phyloP scores from a whole-genome alignment of 2,329 filamentous ascomycete species.

The Fusarium sp. region DNA sequence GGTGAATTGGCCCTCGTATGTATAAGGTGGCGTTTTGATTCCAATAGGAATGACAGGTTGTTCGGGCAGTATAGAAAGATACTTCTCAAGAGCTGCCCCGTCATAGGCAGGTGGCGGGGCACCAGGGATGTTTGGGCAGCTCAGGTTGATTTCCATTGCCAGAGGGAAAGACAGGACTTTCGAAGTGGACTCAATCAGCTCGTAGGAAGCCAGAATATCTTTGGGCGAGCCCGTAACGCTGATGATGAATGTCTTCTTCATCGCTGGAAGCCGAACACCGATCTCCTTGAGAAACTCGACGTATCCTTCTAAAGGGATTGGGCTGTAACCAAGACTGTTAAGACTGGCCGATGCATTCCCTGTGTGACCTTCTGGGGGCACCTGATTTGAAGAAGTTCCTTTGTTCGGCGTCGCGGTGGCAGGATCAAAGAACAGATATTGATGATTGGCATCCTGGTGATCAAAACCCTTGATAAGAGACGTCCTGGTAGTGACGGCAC shows the following conservation, averaged over 20 bases:
- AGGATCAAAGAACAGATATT: conserved; percentile 73
- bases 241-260: conserved; percentile 71
- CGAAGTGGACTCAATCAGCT: conserved; percentile 48
- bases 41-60: conserved; percentile 59
- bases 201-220: conserved; percentile 63
- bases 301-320: conserved; percentile 68
- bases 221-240: conserved; percentile 74
- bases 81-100: conserved; percentile 59
- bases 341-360: conserved; percentile 56
- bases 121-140: conserved; percentile 78
- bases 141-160: conserved; percentile 81
- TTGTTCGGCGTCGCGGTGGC: conserved; percentile 37
- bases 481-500: conserved; percentile 80
- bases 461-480: conserved; percentile 72
- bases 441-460: conserved; percentile 69
- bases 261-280: conserved; percentile 34
- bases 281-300: conserved; percentile 65
- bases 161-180: conserved; percentile 55
- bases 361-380: conserved; percentile 32
- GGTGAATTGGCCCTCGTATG: conserved; percentile 72
- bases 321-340: conserved; percentile 82
- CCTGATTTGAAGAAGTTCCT: conserved; percentile 30
- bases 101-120: conserved; percentile 79
- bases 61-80: conserved; percentile 61
- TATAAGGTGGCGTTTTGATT: conserved; percentile 82